A percentile compares a stretch with the other conserved stretches of the same genome.
phyloP scores from a whole-genome alignment of 2,329 filamentous ascomycete species.

The Drechslera avenae region DNA sequence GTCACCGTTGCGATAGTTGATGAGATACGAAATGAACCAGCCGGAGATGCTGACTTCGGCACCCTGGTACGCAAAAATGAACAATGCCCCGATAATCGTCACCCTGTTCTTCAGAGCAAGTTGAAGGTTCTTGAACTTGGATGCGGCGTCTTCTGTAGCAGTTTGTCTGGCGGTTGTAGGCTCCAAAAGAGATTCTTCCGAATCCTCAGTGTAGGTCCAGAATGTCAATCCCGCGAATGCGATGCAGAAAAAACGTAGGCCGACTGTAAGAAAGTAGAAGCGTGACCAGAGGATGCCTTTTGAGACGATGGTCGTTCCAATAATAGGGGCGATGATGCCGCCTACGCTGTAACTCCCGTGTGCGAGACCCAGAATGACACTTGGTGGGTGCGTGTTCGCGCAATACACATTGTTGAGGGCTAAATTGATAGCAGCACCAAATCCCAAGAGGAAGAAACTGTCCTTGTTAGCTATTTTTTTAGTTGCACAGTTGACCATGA shows the following conservation, averaged over 20 bases:
- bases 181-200: slow-evolving; percentile 52
- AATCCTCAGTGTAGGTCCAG: slow-evolving; percentile 70
- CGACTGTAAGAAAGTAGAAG: slow-evolving; percentile 73
- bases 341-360: slow-evolving; percentile 66
- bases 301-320: slow-evolving; percentile 75
- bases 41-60: slow-evolving; percentile 83
- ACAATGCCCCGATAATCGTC: slow-evolving; percentile 75
- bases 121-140: slow-evolving; percentile 56
- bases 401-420: slow-evolving; percentile 63
- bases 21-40: slow-evolving; percentile 86
- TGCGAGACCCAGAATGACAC: slow-evolving; percentile 62
- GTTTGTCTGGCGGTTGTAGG: slow-evolving; percentile 50
- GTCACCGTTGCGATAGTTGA: slow-evolving; percentile 71
- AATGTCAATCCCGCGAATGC: slow-evolving; percentile 69
- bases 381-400: slow-evolving; percentile 59
- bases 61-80: slow-evolving; percentile 86
- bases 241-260: slow-evolving; percentile 62
- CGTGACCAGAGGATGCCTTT: slow-evolving; percentile 67
- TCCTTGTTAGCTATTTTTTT: slow-evolving; percentile 10
- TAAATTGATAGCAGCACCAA: slow-evolving; percentile 57
- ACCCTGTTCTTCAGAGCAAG: slow-evolving; percentile 59
- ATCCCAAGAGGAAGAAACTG: slow-evolving; percentile 70
- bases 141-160: slow-evolving; percentile 45
- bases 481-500: no score
- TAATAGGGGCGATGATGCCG: slow-evolving; percentile 67